Percentiles rank a stretch among this genome's conserved stretches.
Evolutionary conservation across 2,329 filamentous ascomycete species (phyloP).

Genomic region (Colletotrichum melonis): DNA sequence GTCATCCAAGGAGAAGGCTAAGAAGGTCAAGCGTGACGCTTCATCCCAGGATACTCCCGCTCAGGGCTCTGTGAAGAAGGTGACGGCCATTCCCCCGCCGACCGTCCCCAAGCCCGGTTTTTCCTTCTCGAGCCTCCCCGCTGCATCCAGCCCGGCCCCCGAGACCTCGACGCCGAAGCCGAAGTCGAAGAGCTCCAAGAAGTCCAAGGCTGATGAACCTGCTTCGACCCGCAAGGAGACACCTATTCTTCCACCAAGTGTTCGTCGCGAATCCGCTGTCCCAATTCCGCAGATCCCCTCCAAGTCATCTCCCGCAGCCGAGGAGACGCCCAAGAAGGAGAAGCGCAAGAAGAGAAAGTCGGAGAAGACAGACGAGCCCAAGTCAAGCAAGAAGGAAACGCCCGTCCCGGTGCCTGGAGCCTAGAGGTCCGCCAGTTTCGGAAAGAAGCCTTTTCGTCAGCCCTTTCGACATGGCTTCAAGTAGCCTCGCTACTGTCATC

Average conservation of each 20-base stretch:
- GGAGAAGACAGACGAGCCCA: slow-evolving; percentile 9
- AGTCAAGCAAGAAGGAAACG: slow-evolving; percentile 40
- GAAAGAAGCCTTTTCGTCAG: background rate
- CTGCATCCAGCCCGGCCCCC: slow-evolving; percentile 38
- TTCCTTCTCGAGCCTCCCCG: slow-evolving; percentile 35
- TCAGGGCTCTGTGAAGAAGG: slow-evolving; percentile 41
- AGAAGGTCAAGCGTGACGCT: slow-evolving; percentile 47
- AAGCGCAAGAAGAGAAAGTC: slow-evolving; percentile 37
- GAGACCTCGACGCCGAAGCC: slow-evolving; percentile 40
- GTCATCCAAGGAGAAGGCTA: slow-evolving; percentile 51
- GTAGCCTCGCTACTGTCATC: background rate
- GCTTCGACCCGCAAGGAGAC: slow-evolving; percentile 40
- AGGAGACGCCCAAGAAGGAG: slow-evolving; percentile 39
- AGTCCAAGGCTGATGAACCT: slow-evolving; percentile 41
- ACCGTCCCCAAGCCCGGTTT: slow-evolving; percentile 40
- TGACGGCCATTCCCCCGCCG: slow-evolving; percentile 48
- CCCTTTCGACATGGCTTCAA: background rate
- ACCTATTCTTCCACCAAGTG: slow-evolving; percentile 38
- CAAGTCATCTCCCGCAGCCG: slow-evolving; percentile 11
- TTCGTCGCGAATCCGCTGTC: slow-evolving; percentile 23
- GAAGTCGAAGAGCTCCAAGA: slow-evolving; percentile 44
- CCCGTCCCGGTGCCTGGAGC: slow-evolving; percentile 36
- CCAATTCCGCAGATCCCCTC: slow-evolving; percentile 13
- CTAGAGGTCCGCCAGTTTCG: slow-evolving; percentile 1
- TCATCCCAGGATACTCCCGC: slow-evolving; percentile 10